Conservation (phyloP, 805 yeast genomes). For the Debaryomyces castellii region DNA sequence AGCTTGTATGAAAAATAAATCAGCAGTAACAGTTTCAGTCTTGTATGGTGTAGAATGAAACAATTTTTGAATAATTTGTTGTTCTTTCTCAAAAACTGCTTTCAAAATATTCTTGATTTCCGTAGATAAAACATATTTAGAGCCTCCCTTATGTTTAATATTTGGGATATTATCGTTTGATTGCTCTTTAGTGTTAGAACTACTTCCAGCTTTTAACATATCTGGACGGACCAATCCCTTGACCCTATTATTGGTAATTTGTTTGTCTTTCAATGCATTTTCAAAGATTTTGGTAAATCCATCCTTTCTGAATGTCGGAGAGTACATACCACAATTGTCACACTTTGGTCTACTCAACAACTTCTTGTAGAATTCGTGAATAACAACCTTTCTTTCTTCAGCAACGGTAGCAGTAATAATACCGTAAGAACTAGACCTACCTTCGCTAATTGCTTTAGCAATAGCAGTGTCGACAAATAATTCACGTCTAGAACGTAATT, state of each 20-base stretch:
- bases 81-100: conserved; percentile 74
- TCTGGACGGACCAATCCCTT: conserved; percentile 76
- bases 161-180: conserved; percentile 40
- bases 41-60: conserved; percentile 80
- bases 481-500: conserved; percentile 60
- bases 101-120: conserved; percentile 81
- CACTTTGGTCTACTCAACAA: conserved; percentile 80
- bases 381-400: conserved; percentile 77
- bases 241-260: conserved; percentile 74
- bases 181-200: conserved; percentile 7
- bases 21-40: conserved; percentile 54
- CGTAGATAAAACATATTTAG: conserved; percentile 82
- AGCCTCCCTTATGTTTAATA: conserved; percentile 64
- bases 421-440: conserved; percentile 67
- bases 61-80: conserved; percentile 60
- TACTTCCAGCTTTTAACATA: conserved; percentile 48
- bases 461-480: conserved; percentile 71
- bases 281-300: conserved; percentile 93
- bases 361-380: conserved; percentile 74
- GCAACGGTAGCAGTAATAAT: conserved; percentile 78
- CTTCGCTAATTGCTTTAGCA: conserved; percentile 71
- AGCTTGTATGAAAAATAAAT: conserved; percentile 85
- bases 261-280: conserved; percentile 79
- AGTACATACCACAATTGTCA: conserved; percentile 93
- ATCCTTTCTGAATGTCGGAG: conserved; percentile 93